phyloP scores from a whole-genome alignment of 2,329 filamentous ascomycete genomes.

The Paraphaeosphaeria sporulosa region DNA sequence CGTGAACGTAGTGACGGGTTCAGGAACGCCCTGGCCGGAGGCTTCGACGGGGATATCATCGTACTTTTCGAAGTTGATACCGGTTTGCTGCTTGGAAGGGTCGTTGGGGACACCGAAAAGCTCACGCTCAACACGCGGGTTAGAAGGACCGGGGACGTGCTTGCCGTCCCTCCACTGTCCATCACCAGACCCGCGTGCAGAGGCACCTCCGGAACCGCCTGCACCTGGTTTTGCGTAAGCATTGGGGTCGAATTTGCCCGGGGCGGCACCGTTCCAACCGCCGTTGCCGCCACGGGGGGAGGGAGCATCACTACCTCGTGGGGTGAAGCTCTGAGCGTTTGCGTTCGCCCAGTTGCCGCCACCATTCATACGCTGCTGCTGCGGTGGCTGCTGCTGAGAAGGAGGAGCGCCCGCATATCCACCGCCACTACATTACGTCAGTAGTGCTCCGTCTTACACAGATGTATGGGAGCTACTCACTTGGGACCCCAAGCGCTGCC shows the following conservation, averaged over 20 bases:
- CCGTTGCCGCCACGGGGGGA: constrained; percentile 38
- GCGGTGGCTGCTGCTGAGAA: background rate
- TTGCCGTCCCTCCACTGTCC: constrained; percentile 97
- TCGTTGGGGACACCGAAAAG: constrained; percentile 92
- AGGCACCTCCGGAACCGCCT: constrained; percentile 60
- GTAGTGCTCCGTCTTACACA: constrained; percentile 10
- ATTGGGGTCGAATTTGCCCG: constrained; percentile 67
- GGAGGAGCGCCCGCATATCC: constrained; percentile 40
- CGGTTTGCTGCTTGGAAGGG: constrained; percentile 92
- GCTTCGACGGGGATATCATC: constrained; percentile 99
- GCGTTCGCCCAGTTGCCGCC: constrained; percentile 65
- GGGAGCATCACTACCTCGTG: constrained; percentile 49
- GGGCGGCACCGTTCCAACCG: constrained; percentile 47
- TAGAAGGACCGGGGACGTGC: constrained; percentile 88
- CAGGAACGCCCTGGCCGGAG: constrained; percentile 90
- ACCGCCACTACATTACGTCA: constrained; percentile 35
- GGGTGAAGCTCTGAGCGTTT: constrained; percentile 65
- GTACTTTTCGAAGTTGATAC: constrained; percentile 99
- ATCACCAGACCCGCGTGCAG: constrained; percentile 85
- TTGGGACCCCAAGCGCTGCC: constrained; percentile 68
- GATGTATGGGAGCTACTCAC: constrained; percentile 21
- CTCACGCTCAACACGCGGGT: constrained; percentile 91
- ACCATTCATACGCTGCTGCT: constrained; percentile 55
- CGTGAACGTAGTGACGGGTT: constrained; percentile 87
- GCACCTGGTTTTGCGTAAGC: constrained; percentile 65